Evolutionary conservation across 1,284 basidiomycete genomes (phyloP), one percentile per base, ranked within the genome.

Genomic region (Coniferiporia weirii): DNA sequence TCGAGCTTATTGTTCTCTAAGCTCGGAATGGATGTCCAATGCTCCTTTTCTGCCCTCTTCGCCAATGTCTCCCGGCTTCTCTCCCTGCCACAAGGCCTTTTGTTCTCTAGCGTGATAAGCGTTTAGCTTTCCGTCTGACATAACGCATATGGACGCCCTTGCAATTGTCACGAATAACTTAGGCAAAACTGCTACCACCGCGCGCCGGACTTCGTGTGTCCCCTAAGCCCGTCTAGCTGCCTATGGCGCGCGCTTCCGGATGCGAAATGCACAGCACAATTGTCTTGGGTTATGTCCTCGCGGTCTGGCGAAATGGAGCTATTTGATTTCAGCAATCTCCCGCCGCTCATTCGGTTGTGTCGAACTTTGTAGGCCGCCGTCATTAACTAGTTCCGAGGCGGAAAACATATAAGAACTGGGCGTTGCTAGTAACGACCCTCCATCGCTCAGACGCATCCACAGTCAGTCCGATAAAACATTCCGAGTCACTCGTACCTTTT

Each of bases 361-460:
- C 27, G 27, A 27, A 27, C 27, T 27, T 27, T 27, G 27, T 27
- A 27, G 27, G 27, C 27, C 27, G 2, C 27, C 2, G 27, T 27
- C 27, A 27, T 27, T 27, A 27, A 27, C 27, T 27, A 27, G 3
- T 5, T 27, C 27, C n/a, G 8, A 46, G 44, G 44, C 44, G 19
- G 20, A 49, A 32, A 49, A 49, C 48, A 2, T 49, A 49, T 49
- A 49, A 49, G n/a, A 49, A 4, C 8, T 7, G 32, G n/a, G 32
- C 12, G 12, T 34, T 13, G 13, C 15, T 10, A 32, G 7, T 5
- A 19, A 20, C n/a, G 36, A 34, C 27, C 20, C 38, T 15, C 47
- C 46, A 56, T 35, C 45, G n/a, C 15, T 52, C 50, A 52, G 50
- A 52, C 50, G 36, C 34, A 52, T 27, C 34, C 13, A 52, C 5